Base-by-base conservation (phyloP, 148 eudicot genomes). In the Amaranthus palmeri region DNA sequence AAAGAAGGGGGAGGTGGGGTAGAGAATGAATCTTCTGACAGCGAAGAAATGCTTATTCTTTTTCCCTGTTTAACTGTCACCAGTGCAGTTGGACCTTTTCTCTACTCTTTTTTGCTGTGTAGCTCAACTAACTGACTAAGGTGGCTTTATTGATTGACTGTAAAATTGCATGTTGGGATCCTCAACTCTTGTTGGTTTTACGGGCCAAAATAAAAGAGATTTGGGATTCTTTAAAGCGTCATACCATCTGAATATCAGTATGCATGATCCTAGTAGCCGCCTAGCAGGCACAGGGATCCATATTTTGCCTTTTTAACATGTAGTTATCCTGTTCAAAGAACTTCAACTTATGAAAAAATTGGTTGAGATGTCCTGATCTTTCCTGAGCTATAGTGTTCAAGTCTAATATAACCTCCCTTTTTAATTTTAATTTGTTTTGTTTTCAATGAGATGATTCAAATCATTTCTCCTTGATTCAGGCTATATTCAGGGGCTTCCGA, bases 401-500 rank as follows among this genome's bases (percentile, higher is more conserved):
- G 46, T 52, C 55, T 14, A 15, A 15, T 65, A 47, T 25, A 25
- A 25, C 36, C 36, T 25, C 12, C 67, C 45, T 46, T 7, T 8
- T 8, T 6, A 25, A 61, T 2, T 44, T 4, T 46, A 45, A 44
- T 3, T 45, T 9, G 5, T 9, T 65, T 12, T 65, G 40, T 48
- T 47, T 47, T 18, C 46, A 15, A 48, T 65, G n/a, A 65, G 54
- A 48, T 15, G 15, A 8, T 15, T 58, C 54, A 41, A 12, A 58
- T 54, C 17, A 12, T 55, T 36, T 66, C 40, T 69, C 1, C 48
- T 42, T 11, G 48, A 57, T 74, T 65, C 84, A 96, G 99, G 85
- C 97, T 73, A 62, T 53, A 68, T 92, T 84, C 73, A 82, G 99
- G 54, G 99, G 90, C 74, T 90, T 75, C 80, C 97, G 84, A 86